Evolutionary conservation across 73 alveolate genomes (phyloP).

Genomic region (Stentor coeruleus): DNA sequence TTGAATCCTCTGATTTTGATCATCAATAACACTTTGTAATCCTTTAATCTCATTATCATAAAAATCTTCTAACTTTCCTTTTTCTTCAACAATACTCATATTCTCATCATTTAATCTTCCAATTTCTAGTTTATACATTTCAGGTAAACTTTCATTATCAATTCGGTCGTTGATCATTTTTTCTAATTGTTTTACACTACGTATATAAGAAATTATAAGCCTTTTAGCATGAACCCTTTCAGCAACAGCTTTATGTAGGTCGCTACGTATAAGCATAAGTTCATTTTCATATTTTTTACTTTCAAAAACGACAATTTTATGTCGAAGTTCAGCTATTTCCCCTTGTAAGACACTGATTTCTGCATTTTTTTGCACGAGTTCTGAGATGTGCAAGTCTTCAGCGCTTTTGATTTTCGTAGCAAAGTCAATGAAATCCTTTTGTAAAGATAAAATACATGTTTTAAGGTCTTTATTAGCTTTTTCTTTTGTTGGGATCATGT

Average conservation of each 20-base stretch:
- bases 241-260: constrained; percentile 1
- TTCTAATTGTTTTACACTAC: background rate
- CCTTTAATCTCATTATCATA: background rate
- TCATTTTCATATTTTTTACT: constrained; percentile 17
- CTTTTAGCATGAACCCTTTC: constrained; percentile 6
- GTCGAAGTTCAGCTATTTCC: background rate
- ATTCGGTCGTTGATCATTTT: background rate
- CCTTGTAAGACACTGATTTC: background rate
- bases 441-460: background rate
- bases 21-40: background rate
- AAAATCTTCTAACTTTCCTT: background rate
- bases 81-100: background rate
- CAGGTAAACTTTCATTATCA: background rate
- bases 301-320: background rate
- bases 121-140: background rate
- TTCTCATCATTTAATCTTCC: constrained; percentile 11
- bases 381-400: background rate
- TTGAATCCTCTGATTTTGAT: background rate
- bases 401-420: background rate
- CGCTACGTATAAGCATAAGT: background rate
- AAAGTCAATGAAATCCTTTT: background rate
- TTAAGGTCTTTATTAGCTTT: background rate
- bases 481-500: background rate
- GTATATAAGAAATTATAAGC: background rate
- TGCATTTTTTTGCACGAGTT: background rate